Percentiles rank a stretch among this genome's conserved stretches.
Conservation (phyloP, 441 rosid genomes). For the Bruguiera hainesii region DNA sequence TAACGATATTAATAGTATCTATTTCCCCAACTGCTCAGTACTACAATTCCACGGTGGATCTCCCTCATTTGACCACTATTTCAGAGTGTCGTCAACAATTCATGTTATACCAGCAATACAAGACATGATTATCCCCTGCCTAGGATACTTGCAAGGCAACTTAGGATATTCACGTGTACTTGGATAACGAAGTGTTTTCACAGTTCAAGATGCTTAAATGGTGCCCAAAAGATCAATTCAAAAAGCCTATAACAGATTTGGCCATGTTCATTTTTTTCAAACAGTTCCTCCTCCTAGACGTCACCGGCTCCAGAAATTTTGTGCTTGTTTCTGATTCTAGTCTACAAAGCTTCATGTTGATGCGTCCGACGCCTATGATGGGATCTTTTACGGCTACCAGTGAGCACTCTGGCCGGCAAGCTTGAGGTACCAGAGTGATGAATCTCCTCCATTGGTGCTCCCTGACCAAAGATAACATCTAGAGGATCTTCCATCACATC, state of each 20-base stretch:
- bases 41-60: background rate
- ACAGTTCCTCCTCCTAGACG: background rate
- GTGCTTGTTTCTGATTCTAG: constrained; percentile 10
- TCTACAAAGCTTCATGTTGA: constrained; percentile 30
- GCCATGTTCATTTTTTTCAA: background rate
- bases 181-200: too few species aligned
- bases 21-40: background rate
- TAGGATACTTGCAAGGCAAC: background rate
- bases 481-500: constrained; percentile 50
- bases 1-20: too few species aligned
- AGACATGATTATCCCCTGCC: too few species aligned
- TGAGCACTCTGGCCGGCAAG: constrained; percentile 19
- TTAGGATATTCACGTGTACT: too few species aligned
- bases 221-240: too few species aligned
- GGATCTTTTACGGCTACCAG: constrained; percentile 41
- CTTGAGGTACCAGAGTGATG: constrained; percentile 24
- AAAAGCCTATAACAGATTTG: background rate
- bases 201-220: too few species aligned
- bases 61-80: background rate
- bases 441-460: constrained; percentile 35
- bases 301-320: constrained; percentile 4
- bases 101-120: too few species aligned
- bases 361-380: constrained; percentile 37
- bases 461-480: constrained; percentile 46
- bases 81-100: background rate